Conservation (phyloP, 768 basidiomycete species). For the Mycena leptocephala region DNA sequence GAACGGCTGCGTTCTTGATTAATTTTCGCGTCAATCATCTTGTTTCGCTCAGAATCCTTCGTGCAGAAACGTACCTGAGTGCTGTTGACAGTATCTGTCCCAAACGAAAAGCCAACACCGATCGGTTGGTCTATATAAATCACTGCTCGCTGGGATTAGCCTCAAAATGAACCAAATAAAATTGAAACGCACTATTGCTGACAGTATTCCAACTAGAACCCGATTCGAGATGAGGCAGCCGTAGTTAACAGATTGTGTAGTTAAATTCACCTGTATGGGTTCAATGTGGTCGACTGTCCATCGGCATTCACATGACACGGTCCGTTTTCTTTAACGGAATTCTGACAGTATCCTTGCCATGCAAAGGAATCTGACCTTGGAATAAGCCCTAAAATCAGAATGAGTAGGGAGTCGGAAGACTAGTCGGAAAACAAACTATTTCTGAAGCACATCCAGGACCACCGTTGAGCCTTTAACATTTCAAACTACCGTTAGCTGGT, state of each 20-base stretch:
- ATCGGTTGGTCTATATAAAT: slow-evolving; percentile 83
- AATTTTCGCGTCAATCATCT: not conserved
- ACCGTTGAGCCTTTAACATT: slow-evolving; percentile 53
- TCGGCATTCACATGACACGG: slow-evolving; percentile 75
- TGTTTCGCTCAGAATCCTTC: not conserved
- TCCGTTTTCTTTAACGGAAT: slow-evolving; percentile 65
- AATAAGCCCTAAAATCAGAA: slow-evolving; percentile 59
- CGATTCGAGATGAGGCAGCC: not conserved
- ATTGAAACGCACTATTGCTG: slow-evolving; percentile 66
- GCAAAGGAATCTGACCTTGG: slow-evolving; percentile 58
- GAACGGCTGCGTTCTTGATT: slow-evolving; percentile 62
- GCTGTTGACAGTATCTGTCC: slow-evolving; percentile 71
- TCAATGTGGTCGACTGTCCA: slow-evolving; percentile 65
- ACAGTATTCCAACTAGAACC: slow-evolving; percentile 75
- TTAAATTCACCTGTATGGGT: slow-evolving; percentile 74
- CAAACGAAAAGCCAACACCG: slow-evolving; percentile 76
- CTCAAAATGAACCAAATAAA: not conserved
- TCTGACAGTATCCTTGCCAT: too few species aligned
- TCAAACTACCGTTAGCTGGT: too few species aligned
- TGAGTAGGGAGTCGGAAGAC: not conserved
- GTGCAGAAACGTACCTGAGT: slow-evolving; percentile 46
- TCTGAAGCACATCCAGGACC: slow-evolving; percentile 77
- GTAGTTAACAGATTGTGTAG: not conserved
- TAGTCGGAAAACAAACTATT: slow-evolving; percentile 54
- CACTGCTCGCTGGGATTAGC: slow-evolving; percentile 55